These are phyloP conservation scores for Fusarium nisikadoi DNA, from an alignment of 2,329 filamentous ascomycete genomes.

Conservation along the genomic window DNA sequence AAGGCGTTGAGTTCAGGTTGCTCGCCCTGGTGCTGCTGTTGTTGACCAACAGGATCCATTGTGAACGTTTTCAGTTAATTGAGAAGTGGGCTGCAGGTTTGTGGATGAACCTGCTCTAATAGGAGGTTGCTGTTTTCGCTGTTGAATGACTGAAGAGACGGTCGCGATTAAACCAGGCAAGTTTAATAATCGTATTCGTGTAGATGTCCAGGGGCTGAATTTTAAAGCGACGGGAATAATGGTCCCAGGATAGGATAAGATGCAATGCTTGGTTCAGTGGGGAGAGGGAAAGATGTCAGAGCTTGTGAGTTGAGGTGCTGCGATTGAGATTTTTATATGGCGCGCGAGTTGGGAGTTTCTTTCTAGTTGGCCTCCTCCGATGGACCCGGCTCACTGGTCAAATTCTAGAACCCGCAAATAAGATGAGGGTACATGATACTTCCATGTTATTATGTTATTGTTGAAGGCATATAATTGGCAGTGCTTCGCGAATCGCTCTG, in stretches of 20 bases:
- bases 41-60: conserved; percentile 43
- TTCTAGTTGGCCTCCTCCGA: conserved; percentile 32
- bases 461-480: background rate
- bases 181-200: background rate
- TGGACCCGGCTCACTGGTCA: conserved; percentile 34
- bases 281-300: background rate
- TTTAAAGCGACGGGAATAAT: background rate
- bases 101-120: background rate
- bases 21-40: conserved; percentile 42
- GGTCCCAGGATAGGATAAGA: background rate
- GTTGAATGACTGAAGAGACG: background rate
- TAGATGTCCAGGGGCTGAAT: background rate
- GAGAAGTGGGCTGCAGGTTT: background rate
- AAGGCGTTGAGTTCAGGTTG: conserved; percentile 48
- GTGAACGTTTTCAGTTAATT: background rate
- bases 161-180: conserved; percentile 1
- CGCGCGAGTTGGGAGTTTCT: conserved; percentile 30
- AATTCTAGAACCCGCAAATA: conserved; percentile 31
- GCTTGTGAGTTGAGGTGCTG: conserved; percentile 28
- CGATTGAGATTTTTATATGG: conserved; percentile 43
- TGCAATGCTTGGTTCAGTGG: background rate
- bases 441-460: background rate
- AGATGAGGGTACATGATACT: conserved; percentile 8
- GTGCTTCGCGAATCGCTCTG: background rate
- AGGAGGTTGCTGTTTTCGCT: background rate